Conservation (phyloP, 192 early-diverging fungal genomes). For the Backusella circina region DNA sequence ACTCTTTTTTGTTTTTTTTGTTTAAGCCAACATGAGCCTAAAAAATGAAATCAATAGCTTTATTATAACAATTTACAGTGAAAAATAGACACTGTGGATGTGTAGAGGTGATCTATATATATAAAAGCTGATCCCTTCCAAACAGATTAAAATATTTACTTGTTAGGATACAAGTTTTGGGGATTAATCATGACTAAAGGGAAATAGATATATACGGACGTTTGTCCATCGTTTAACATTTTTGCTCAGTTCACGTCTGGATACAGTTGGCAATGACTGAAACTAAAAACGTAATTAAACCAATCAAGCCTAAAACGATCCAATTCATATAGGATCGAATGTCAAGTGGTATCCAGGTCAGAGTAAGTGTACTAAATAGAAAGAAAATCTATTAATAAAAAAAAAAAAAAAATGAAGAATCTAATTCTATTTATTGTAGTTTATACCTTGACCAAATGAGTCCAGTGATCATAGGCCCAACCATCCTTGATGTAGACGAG, state of each 20-base stretch:
- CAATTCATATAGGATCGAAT: constrained; percentile 8
- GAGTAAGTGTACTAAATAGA: neutral
- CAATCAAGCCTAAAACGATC: neutral
- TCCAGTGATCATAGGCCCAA: constrained; percentile 52
- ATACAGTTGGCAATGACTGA: neutral
- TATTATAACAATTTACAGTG: too few relatives aligned
- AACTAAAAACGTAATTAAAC: neutral
- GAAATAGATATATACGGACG: too few relatives aligned
- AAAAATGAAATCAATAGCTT: too few relatives aligned
- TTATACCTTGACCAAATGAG: constrained; percentile 54
- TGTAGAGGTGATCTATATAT: too few relatives aligned
- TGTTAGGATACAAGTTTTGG: too few relatives aligned
- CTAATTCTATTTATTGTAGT: neutral
- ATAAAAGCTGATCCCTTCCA: too few relatives aligned
- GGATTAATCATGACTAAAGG: too few relatives aligned
- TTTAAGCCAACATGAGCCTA: too few relatives aligned
- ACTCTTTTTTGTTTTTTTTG: too few relatives aligned
- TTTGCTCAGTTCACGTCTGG: neutral
- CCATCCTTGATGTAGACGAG: constrained; percentile 27
- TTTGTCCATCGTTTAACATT: too few relatives aligned
- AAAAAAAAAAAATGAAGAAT: neutral
- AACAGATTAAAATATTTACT: too few relatives aligned
- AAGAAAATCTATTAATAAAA: neutral
- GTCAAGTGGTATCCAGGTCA: constrained; percentile 1
- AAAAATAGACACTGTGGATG: too few relatives aligned